Evolutionary conservation across 208 protist species (phyloP).

Genomic region (Leishmania arabica): DNA sequence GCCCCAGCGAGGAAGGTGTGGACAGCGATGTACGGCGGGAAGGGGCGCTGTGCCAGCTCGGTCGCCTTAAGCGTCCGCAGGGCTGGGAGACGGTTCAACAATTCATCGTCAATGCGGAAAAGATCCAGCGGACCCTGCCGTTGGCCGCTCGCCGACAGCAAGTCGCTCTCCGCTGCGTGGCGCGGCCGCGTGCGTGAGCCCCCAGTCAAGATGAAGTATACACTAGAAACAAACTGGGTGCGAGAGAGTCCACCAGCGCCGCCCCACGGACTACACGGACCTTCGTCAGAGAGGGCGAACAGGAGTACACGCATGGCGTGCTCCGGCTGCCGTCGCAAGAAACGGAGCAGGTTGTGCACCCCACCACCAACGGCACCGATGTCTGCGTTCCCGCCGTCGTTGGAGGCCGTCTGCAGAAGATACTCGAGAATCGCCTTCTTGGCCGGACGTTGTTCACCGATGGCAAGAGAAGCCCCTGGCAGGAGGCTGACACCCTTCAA

Average conservation of each 20-base stretch:
- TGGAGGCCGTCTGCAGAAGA: conserved; percentile 17
- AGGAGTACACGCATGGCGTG: conserved; percentile 36
- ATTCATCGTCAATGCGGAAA: conserved; percentile 13
- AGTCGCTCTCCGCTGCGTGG: neutral
- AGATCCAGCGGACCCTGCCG: conserved; percentile 10
- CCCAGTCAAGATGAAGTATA: conserved; percentile 29
- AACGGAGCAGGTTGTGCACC: conserved; percentile 24
- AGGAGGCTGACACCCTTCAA: conserved; percentile 41
- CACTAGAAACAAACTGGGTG: conserved; percentile 32
- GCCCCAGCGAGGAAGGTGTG: conserved; percentile 34
- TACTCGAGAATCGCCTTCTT: conserved; percentile 47
- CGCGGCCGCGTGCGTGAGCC: conserved; percentile 24
- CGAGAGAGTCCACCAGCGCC: conserved; percentile 17
- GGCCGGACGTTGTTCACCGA: conserved; percentile 22
- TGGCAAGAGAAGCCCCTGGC: conserved; percentile 29
- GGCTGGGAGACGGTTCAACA: neutral
- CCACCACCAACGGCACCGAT: neutral
- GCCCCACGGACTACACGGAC: conserved; percentile 43
- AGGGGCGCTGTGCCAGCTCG: conserved; percentile 46
- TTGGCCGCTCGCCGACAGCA: neutral
- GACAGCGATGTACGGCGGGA: conserved; percentile 48
- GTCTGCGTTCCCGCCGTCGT: too few relatives aligned
- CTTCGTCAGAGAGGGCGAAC: conserved; percentile 45
- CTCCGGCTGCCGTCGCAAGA: conserved; percentile 42
- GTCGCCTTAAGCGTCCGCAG: conserved; percentile 21